Evolutionary conservation across 2,329 filamentous ascomycete species (phyloP).

Genomic region (Bipolaris oryzae): DNA sequence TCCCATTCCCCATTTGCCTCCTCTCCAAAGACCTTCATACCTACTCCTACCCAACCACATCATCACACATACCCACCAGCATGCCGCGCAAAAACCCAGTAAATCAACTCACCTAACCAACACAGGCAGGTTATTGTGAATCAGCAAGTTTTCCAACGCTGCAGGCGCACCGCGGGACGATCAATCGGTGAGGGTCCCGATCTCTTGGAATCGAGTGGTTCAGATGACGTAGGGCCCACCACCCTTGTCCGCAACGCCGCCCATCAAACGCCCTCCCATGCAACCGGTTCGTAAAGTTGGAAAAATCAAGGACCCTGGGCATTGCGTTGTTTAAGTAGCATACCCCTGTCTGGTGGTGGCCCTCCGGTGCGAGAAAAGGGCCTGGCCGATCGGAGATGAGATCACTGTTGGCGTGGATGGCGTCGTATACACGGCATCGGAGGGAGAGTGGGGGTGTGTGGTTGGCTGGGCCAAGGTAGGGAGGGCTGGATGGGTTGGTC

Average conservation of each 20-base stretch:
- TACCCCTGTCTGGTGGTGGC: too few species aligned
- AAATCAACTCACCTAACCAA: background rate
- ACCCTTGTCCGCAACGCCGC: background rate
- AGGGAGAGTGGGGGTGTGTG: constrained; percentile 1
- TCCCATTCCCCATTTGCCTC: background rate
- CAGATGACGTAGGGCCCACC: background rate
- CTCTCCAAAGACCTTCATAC: background rate
- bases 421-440: constrained; percentile 5
- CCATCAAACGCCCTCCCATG: background rate
- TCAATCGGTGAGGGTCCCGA: background rate
- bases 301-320: background rate
- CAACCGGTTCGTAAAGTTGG: background rate
- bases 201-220: background rate
- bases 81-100: background rate
- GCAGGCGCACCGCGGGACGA: background rate
- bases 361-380: too few species aligned
- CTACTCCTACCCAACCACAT: background rate
- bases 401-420: constrained; percentile 24
- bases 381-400: constrained; percentile 17
- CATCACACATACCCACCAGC: background rate
- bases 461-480: background rate
- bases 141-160: background rate
- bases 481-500: background rate
- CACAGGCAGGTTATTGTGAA: background rate
- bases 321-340: background rate